phyloP scores from a whole-genome alignment of 352 stramenopile species.

The Pythium brassicae region DNA sequence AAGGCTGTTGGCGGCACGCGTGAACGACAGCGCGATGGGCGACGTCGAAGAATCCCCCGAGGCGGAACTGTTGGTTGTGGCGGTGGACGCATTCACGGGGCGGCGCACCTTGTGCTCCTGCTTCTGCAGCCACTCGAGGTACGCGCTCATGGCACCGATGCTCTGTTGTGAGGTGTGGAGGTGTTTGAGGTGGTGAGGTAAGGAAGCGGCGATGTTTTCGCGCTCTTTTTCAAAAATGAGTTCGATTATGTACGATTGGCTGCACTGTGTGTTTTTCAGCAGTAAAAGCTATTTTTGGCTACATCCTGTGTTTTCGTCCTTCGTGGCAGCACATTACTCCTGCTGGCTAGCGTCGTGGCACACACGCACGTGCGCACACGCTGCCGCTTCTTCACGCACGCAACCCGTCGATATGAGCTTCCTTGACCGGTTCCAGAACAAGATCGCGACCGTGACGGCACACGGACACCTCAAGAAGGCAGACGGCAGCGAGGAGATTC shows the following conservation, averaged over 20 bases:
- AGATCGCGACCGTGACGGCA: conserved; percentile 78
- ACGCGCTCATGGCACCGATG: conserved; percentile 20
- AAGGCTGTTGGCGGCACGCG: background rate
- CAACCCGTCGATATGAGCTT: conserved; percentile 53
- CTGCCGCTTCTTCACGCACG: background rate
- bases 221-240: conserved; percentile 1
- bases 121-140: conserved; percentile 41
- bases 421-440: conserved; percentile 76
- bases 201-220: conserved; percentile 7
- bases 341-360: too few species aligned
- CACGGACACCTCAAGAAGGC: conserved; percentile 75
- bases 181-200: too few species aligned
- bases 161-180: too few species aligned
- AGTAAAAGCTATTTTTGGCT: background rate
- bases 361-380: background rate
- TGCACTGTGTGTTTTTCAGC: too few species aligned
- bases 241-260: background rate
- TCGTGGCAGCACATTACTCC: too few species aligned
- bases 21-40: background rate
- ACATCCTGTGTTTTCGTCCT: background rate
- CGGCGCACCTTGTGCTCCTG: conserved; percentile 25
- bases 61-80: background rate
- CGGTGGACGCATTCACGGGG: background rate
- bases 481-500: conserved; percentile 78
- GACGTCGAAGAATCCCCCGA: too few species aligned